Percentiles rank a stretch among this genome's conserved stretches.
These are phyloP conservation scores for Streptanthus diversifolius DNA, from an alignment of 345 rosid genomes.

Conservation along the genomic window DNA sequence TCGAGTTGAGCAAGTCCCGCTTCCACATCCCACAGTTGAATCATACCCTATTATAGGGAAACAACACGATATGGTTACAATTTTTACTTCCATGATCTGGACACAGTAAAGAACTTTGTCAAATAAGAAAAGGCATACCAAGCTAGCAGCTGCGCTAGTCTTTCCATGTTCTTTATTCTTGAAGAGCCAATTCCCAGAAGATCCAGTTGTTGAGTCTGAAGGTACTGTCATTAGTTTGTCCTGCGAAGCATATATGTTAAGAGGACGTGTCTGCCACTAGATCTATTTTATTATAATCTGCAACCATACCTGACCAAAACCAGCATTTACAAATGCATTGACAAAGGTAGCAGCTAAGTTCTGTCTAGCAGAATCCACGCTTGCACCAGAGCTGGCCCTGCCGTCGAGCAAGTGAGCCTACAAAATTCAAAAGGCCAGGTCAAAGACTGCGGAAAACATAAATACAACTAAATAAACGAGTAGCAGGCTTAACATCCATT, in stretches of 20 bases:
- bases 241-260: constrained; percentile 38
- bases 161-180: constrained; percentile 98
- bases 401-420: constrained; percentile 98
- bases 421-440: constrained; percentile 13
- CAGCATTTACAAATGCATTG: constrained; percentile 98
- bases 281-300: neutral
- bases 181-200: constrained; percentile 91
- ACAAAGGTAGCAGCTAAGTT: constrained; percentile 98
- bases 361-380: constrained; percentile 91
- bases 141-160: constrained; percentile 95
- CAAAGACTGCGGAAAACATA: constrained; percentile 9
- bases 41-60: constrained; percentile 67
- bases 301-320: constrained; percentile 81
- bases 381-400: constrained; percentile 79
- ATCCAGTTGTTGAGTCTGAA: constrained; percentile 66
- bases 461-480: neutral
- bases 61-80: constrained; percentile 1
- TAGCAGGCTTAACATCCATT: neutral
- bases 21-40: constrained; percentile 93
- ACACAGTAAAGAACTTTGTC: neutral
- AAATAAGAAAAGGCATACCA: constrained; percentile 44
- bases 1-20: constrained; percentile 88
- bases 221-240: constrained; percentile 90
- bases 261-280: neutral
- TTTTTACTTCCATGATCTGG: neutral